Percentiles rank a stretch among this genome's conserved stretches.
Evolutionary conservation across 768 basidiomycete genomes (phyloP).

Genomic region (Phylloporus arenicola): DNA sequence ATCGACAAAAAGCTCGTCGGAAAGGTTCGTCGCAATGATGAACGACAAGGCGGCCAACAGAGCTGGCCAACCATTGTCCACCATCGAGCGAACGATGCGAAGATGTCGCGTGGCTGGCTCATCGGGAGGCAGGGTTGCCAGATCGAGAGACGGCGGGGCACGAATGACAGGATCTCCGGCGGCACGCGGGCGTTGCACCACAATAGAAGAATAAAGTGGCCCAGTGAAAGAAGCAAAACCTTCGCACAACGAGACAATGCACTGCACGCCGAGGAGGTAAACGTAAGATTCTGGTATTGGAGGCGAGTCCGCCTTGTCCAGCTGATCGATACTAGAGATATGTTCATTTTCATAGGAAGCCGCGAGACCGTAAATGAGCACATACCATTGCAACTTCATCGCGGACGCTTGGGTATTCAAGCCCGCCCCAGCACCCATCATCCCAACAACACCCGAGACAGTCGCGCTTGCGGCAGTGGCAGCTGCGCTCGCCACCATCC

Average conservation of each 20-base stretch:
- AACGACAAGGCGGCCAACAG: slow-evolving; percentile 87
- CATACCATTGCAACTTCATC: slow-evolving; percentile 90
- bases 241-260: slow-evolving; percentile 79
- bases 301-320: slow-evolving; percentile 95
- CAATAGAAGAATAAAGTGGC: slow-evolving; percentile 67
- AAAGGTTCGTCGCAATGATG: slow-evolving; percentile 84
- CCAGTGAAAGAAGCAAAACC: slow-evolving; percentile 73
- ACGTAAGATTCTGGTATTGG: slow-evolving; percentile 90
- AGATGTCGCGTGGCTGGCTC: slow-evolving; percentile 55
- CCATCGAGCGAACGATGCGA: slow-evolving; percentile 64
- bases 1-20: slow-evolving; percentile 87
- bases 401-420: slow-evolving; percentile 67
- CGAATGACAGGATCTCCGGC: slow-evolving; percentile 62
- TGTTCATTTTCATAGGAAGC: background rate
- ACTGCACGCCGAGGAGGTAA: slow-evolving; percentile 88
- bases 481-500: slow-evolving; percentile 77
- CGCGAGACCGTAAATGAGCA: background rate
- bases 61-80: slow-evolving; percentile 88
- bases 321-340: slow-evolving; percentile 80
- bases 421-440: slow-evolving; percentile 69
- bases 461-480: slow-evolving; percentile 80
- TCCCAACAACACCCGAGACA: slow-evolving; percentile 78
- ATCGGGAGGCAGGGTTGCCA: slow-evolving; percentile 49
- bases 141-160: slow-evolving; percentile 69
- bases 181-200: slow-evolving; percentile 57